These are phyloP conservation scores for Globisporangium uncinulatum DNA, from an alignment of 352 stramenopile species.

Conservation along the genomic window DNA sequence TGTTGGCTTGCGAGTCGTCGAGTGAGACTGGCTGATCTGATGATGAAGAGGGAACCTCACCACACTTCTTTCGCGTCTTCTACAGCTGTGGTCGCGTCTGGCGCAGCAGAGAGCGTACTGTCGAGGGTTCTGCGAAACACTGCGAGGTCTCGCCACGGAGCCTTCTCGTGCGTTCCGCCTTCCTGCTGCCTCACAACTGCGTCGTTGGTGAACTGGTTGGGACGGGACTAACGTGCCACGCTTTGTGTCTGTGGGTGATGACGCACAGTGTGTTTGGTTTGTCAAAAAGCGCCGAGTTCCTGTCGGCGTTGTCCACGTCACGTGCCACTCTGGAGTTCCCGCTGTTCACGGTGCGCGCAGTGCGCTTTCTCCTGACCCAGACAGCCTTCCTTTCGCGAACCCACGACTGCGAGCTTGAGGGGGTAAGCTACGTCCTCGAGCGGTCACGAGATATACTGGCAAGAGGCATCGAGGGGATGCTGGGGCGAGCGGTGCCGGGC, in stretches of 20 bases:
- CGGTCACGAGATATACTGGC: conserved; percentile 14
- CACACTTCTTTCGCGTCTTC: conserved; percentile 8
- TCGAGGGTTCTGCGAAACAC: conserved; percentile 26
- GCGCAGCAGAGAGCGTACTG: conserved; percentile 17
- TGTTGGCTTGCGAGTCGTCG: too few relatives aligned
- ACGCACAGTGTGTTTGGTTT: conserved; percentile 22
- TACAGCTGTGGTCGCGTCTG: conserved; percentile 5
- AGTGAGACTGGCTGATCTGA: background rate
- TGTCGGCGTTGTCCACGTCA: conserved; percentile 24
- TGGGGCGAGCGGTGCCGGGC: background rate
- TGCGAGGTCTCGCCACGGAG: conserved; percentile 18
- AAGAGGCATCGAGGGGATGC: background rate
- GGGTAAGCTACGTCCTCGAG: conserved; percentile 24
- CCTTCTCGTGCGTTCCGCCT: conserved; percentile 36
- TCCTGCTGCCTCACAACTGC: background rate
- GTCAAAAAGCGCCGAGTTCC: conserved; percentile 33
- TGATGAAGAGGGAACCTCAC: background rate
- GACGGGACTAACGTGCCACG: too few relatives aligned
- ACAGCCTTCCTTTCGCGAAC: conserved; percentile 25
- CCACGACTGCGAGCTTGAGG: conserved; percentile 25
- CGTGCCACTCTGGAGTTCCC: conserved; percentile 18
- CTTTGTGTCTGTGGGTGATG: background rate
- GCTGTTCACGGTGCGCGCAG: conserved; percentile 20
- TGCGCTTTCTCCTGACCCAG: conserved; percentile 38
- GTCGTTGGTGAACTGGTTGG: background rate